These are phyloP conservation scores for Clausena lansium DNA, from an alignment of 345 rosid genomes.

Conservation along the genomic window DNA sequence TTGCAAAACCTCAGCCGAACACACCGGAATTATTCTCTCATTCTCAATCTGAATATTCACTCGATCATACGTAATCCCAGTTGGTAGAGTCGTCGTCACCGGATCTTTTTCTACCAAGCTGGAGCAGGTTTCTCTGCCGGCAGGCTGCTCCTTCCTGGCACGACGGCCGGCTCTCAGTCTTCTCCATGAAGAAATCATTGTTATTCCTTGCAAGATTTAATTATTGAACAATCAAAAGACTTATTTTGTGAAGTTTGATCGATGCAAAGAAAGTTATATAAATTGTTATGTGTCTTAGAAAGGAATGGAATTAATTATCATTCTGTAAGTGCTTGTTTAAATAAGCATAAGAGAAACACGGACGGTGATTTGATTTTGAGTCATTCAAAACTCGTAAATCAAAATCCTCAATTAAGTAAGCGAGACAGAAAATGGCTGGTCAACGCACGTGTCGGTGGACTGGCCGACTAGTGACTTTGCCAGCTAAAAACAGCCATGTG, in stretches of 20 bases:
- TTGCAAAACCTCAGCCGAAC: constrained; percentile 33
- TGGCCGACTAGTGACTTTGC: not conserved
- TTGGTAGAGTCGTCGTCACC: constrained; percentile 72
- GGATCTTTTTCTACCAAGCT: constrained; percentile 65
- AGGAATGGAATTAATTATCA: no score
- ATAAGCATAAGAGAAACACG: no score
- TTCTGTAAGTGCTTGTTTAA: no score
- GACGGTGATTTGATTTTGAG: no score
- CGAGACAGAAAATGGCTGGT: not conserved
- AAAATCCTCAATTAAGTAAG: constrained; percentile 16
- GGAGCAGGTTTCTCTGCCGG: not conserved
- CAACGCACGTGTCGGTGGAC: constrained; percentile 36
- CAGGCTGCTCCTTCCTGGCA: constrained; percentile 23
- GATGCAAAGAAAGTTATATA: no score
- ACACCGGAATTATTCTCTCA: constrained; percentile 63
- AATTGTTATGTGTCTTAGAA: no score
- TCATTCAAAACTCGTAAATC: constrained; percentile 3
- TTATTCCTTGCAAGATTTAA: not conserved
- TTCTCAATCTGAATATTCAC: constrained; percentile 67
- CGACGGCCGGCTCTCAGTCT: constrained; percentile 40
- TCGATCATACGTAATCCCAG: constrained; percentile 83
- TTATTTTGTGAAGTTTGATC: no score
- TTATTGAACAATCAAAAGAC: no score
- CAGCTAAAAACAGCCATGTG: no score
- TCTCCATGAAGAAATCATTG: constrained; percentile 33